phyloP scores from a whole-genome alignment of 176 grass and related monocot species.

The Alloteropsis semialata region DNA sequence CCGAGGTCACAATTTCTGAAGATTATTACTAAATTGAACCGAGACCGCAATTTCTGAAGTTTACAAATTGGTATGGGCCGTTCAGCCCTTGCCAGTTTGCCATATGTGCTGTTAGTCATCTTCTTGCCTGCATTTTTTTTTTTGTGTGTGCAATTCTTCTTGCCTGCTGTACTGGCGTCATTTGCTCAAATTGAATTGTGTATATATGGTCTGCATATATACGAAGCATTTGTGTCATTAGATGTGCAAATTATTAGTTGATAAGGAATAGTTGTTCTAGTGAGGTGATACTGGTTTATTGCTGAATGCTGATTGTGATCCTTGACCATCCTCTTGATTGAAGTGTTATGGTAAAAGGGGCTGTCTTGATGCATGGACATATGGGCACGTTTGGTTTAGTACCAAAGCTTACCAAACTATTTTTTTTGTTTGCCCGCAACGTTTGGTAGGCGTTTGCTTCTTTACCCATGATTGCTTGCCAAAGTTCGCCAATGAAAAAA shows the following conservation, averaged over 20 bases:
- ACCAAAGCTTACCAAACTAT: no score
- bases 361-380: neutral
- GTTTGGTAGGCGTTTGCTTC: no score
- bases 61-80: neutral
- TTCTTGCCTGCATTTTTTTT: no score
- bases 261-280: neutral
- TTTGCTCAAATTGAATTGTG: neutral
- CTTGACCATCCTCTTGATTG: neutral
- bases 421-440: no score
- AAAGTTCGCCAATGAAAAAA: no score
- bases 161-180: neutral
- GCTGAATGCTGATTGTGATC: neutral
- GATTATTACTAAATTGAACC: neutral
- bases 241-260: neutral
- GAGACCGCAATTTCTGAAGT: neutral
- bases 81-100: neutral
- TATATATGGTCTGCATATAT: neutral
- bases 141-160: no score
- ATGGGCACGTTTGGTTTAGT: no score
- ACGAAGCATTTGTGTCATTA: neutral
- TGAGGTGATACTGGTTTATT: neutral
- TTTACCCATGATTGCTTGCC: no score
- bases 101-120: neutral
- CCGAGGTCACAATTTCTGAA: neutral
- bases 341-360: neutral